Conservation (phyloP, 768 basidiomycete species). For the Suillus sp. region DNA sequence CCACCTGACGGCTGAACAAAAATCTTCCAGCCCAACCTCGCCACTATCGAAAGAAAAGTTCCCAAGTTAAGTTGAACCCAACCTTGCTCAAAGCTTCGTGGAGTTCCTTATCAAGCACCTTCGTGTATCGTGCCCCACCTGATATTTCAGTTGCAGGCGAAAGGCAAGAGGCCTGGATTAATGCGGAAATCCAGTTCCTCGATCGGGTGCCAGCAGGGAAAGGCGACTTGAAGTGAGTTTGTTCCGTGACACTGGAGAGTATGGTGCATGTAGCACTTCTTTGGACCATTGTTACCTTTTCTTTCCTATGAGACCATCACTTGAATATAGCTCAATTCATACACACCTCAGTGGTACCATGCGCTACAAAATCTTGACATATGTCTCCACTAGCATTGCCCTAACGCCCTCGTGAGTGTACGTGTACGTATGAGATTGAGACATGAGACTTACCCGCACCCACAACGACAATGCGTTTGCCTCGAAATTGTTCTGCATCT, state of each 20-base stretch:
- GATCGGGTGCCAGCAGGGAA: not conserved
- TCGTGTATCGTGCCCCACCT: not conserved
- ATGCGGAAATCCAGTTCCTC: not conserved
- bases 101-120: slow-evolving; percentile 4
- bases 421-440: too few relatives aligned
- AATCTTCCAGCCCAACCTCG: too few relatives aligned
- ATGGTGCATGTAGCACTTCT: not conserved
- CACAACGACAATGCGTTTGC: slow-evolving; percentile 63
- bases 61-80: slow-evolving; percentile 7
- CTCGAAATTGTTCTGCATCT: too few relatives aligned
- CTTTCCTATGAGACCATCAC: not conserved
- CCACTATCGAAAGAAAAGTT: not conserved
- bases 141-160: not conserved
- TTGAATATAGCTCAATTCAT: not conserved
- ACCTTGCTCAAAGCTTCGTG: slow-evolving; percentile 3
- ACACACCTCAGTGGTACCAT: slow-evolving; percentile 1
- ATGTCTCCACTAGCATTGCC: slow-evolving; percentile 1
- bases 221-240: too few relatives aligned
- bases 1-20: too few relatives aligned
- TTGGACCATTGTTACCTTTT: too few relatives aligned
- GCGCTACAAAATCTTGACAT: too few relatives aligned
- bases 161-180: not conserved
- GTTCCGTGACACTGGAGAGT: not conserved
- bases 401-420: not conserved
- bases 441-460: slow-evolving; percentile 30